Base-by-base conservation (phyloP, 495 filamentous ascomycete genomes). In the Pyronema omphalodes region DNA sequence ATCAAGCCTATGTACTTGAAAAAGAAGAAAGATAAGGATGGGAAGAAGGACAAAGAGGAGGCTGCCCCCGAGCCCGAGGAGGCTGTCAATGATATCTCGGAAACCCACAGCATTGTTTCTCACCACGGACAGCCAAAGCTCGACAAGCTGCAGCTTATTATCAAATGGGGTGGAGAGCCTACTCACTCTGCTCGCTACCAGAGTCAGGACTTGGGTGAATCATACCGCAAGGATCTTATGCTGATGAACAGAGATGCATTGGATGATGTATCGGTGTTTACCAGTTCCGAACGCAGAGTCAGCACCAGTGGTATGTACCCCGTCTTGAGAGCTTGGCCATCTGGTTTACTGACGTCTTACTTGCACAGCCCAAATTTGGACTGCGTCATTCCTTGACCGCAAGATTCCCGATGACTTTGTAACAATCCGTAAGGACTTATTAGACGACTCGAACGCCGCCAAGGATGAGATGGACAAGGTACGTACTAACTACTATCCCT, bases 1-100 rank as follows among this genome's bases (percentile, higher is more conserved):
- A 95, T 98, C 61, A 98, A 98, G 69, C 91, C 91, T 1, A 88
- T 98, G 83, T 98, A 95, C 68, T 78, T 86, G 39, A 94, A 86
- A 67, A 72, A 79, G 49, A 82, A 81, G 65, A 72, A 73, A 9
- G 76, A 82, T 11, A 9, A 60, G 55, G 56, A 55, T 9, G 23
- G 23, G 23, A 29, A 29, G 23, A 29, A 29, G 23, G 37, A 59
- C 49, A 5, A 44, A 40, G 53, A 44, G n/a, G 53, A 47, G 12
- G 48, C 29, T 12, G 36, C 8, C 23, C 34, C 48, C 9, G 18
- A 19, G 9, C 14, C 12, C 17, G 9, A n/a, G 23, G 47, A 35
- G 29, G 23, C 23, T 29, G 23, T 29, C 5, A 29, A 29, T 29
- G 15, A 52, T 5, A 40, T 33, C 19, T 52, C 37, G 17, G 39